phyloP scores from a whole-genome alignment of 2,329 filamentous ascomycete species.

The Fusarium pseudograminearum region DNA sequence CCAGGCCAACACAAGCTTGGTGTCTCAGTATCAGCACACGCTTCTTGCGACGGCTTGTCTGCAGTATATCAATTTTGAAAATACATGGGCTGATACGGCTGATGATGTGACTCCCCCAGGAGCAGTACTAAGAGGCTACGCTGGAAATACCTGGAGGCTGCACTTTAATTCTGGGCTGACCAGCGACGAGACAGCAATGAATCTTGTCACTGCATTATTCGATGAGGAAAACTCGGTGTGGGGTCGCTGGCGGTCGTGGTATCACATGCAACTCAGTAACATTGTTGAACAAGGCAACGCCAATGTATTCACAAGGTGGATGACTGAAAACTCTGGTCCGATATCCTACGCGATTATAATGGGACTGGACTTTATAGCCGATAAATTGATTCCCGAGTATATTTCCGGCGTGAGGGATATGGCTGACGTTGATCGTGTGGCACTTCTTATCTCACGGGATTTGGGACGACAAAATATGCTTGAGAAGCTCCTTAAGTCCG shows the following conservation, averaged over 20 bases:
- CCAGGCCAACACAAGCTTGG: neutral
- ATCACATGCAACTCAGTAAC: neutral
- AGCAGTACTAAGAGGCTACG: neutral
- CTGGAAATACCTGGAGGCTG: neutral
- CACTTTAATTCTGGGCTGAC: neutral
- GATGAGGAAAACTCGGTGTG: neutral
- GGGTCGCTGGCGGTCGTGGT: neutral
- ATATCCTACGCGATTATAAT: neutral
- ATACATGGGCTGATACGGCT: neutral
- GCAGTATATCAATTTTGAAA: neutral
- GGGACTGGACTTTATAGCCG: neutral
- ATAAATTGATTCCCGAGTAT: neutral
- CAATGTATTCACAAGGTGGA: neutral
- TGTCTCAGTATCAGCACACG: neutral
- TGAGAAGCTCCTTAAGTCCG: neutral
- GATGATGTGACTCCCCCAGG: neutral
- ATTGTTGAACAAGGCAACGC: no score
- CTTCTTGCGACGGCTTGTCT: slow-evolving; percentile 3
- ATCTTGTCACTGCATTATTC: neutral
- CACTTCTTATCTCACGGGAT: neutral
- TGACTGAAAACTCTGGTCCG: neutral
- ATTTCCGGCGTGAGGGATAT: neutral
- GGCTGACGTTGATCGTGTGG: neutral
- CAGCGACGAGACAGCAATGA: neutral
- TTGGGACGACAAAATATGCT: neutral